A percentile compares a stretch with the other conserved stretches of the same genome.
Evolutionary conservation across 306 rosid genomes (phyloP).

Genomic region (Leucaena leucocephala): DNA sequence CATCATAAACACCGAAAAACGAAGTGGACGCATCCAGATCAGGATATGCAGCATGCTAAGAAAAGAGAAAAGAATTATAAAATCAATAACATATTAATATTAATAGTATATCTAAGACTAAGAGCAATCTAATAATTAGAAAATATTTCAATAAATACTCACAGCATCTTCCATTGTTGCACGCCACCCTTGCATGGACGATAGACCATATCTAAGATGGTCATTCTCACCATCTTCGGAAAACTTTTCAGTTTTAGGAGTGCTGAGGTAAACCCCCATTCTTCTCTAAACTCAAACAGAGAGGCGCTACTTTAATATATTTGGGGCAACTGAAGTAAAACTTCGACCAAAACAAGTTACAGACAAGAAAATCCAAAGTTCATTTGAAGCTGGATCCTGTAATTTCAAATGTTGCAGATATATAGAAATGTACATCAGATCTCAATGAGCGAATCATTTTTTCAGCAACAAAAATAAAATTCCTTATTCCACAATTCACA

Average conservation of each 20-base stretch:
- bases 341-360: slow-evolving; percentile 2
- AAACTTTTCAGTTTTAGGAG: slow-evolving; percentile 85
- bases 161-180: slow-evolving; percentile 98
- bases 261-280: slow-evolving; percentile 87
- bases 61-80: slow-evolving; percentile 34
- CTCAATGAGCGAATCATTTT: neutral
- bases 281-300: slow-evolving; percentile 36
- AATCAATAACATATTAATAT: slow-evolving; percentile 21
- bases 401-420: slow-evolving; percentile 9
- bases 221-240: slow-evolving; percentile 83
- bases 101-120: slow-evolving; percentile 14
- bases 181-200: slow-evolving; percentile 99
- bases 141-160: slow-evolving; percentile 42
- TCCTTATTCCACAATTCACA: neutral
- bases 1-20: slow-evolving; percentile 91
- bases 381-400: neutral
- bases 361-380: slow-evolving; percentile 10
- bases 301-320: slow-evolving; percentile 18
- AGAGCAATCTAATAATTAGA: slow-evolving; percentile 26
- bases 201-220: slow-evolving; percentile 72
- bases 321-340: slow-evolving; percentile 13
- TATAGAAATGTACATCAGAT: slow-evolving; percentile 9
- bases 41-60: slow-evolving; percentile 89
- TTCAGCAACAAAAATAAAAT: neutral
- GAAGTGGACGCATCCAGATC: slow-evolving; percentile 83